Base-by-base conservation (phyloP, 495 filamentous ascomycete genomes). In the Lasiosphaeria ovina region DNA sequence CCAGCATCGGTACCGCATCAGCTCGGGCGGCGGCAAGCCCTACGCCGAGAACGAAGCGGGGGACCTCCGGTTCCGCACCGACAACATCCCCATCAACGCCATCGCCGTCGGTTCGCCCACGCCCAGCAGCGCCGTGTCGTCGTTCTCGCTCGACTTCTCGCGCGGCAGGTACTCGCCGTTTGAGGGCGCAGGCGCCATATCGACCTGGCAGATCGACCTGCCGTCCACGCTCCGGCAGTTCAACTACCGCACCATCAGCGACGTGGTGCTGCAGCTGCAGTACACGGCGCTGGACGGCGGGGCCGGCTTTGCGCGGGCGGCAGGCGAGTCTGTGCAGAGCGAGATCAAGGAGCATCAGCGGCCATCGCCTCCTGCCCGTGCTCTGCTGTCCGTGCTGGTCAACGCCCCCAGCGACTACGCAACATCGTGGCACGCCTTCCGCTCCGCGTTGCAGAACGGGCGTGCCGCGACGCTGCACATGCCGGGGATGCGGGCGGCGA, bases 151-250 rank as follows among this genome's bases (percentile, higher is more conserved):
- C n/a, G n/a, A n/a, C n/a, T n/a, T n/a, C n/a, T 55, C 66, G 66
- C 62, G 35, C 49, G 3, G n/a, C n/a, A 56, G 63, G 44, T 77
- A 75, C 54, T 6, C 66, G n/a, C 73, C 73, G 12, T 74, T 76
- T 34, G 74, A 76, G 59, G 73, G 69, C n/a, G 73, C 74, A 10
- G 74, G 74, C 12, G 73, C 48, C 32, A 68, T 76, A 47, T 54
- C 52, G 16, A 52, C 31, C 6, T 76, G 67, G 71, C 4, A 17
- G 7, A 38, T 76, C 17, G 59, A 62, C 9, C 61, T 75, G 7
- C 66, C 69, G 4, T 40, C 34, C 2, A n/a, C 8, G 2, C 24
- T 66, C 52, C 55, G 55, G 1, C 56, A 58, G 51, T 76, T 75
- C 61, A 67, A 75, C 59, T 72, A 72, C 56, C 33, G 54, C 10